Evolutionary conservation across 768 basidiomycete genomes (phyloP).

Genomic region (Hygrocybe coccinea): DNA sequence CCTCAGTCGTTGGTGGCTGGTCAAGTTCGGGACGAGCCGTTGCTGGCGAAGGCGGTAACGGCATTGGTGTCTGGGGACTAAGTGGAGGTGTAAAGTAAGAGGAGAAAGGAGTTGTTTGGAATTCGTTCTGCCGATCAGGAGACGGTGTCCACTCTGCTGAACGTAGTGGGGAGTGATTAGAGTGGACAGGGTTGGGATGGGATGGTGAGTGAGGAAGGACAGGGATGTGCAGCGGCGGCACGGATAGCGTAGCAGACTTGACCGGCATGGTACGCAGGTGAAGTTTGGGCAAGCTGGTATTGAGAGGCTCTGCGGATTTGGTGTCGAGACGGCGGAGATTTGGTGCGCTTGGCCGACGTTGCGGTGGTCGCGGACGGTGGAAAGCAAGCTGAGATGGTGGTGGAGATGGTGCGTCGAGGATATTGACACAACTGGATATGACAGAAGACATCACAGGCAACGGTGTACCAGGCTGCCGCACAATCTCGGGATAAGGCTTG

Average conservation of each 20-base stretch:
- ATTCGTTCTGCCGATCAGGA: conserved; percentile 21
- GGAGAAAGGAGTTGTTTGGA: conserved; percentile 32
- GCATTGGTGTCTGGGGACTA: conserved; percentile 47
- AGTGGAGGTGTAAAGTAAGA: conserved; percentile 53
- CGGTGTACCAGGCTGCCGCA: conserved; percentile 38
- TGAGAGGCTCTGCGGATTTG: conserved; percentile 21
- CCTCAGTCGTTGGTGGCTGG: conserved; percentile 53
- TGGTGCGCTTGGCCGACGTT: conserved; percentile 58
- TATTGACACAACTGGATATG: conserved; percentile 7
- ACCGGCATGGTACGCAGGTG: conserved; percentile 53
- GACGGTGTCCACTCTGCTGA: conserved; percentile 44
- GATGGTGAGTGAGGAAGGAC: conserved; percentile 24
- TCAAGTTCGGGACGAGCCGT: conserved; percentile 57
- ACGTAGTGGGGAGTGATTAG: conserved; percentile 53
- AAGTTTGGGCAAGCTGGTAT: conserved; percentile 20
- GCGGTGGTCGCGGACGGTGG: conserved; percentile 42
- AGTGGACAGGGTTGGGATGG: conserved; percentile 40
- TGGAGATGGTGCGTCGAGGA: conserved; percentile 53
- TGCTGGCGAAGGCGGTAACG: conserved; percentile 50
- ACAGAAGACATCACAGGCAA: conserved; percentile 33
- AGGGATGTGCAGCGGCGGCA: conserved; percentile 37
- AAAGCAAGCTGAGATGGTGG: conserved; percentile 62
- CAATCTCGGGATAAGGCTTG: conserved; percentile 49
- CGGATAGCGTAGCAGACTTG: conserved; percentile 54
- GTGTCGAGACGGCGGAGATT: conserved; percentile 61